Base-by-base conservation (phyloP, 2,329 filamentous ascomycete species). In the Endocalyx cinctus region DNA sequence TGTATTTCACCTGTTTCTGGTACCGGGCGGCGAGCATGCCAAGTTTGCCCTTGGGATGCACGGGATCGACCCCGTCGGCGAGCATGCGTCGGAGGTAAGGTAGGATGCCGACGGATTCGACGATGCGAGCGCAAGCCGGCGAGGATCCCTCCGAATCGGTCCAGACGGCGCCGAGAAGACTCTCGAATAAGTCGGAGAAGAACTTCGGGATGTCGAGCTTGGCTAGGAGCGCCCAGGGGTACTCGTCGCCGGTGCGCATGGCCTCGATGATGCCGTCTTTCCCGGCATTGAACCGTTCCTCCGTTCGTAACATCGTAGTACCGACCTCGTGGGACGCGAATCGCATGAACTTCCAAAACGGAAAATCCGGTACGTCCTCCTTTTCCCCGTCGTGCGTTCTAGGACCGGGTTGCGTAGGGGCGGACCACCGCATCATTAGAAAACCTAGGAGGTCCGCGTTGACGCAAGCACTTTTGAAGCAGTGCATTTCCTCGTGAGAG, bases 401-500 rank as follows among this genome's bases (percentile, higher is more conserved):
- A 17, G 52, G 42, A 7, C 58, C 39, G 13, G 49, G 27, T 6
- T 47, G 33, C 2, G 44, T 44, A 17, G 57, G 42, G 16, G 39
- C 50, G 4, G 51, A 46, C 49, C 64, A 70, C 37, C 79, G 73
- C 63, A 95, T 78, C 46, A 79, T 77, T 7, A 86, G 58, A 49
- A 88, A 94, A 0, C 82, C 82, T 1, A 97, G 73, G 37, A 94
- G 83, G 38, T 87, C 75, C 0, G 76, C 82, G 46, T 94, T 96
- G 22, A 86, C 87, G 29, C 89, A 66, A 0, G 85, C 82, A 1
- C 83, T 79, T 37, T 85, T 82, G 35, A 90, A 64, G 3, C 79
- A 63, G 47, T 94, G 87, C 77, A 97, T 86, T n/a, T 74, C 62
- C 3, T 68, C 52, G 30, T 74, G 64, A 0, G 59, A 36, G 1